These are phyloP conservation scores for Sarocladium kiliense DNA, from an alignment of 2,329 filamentous ascomycete species.

Conservation along the genomic window DNA sequence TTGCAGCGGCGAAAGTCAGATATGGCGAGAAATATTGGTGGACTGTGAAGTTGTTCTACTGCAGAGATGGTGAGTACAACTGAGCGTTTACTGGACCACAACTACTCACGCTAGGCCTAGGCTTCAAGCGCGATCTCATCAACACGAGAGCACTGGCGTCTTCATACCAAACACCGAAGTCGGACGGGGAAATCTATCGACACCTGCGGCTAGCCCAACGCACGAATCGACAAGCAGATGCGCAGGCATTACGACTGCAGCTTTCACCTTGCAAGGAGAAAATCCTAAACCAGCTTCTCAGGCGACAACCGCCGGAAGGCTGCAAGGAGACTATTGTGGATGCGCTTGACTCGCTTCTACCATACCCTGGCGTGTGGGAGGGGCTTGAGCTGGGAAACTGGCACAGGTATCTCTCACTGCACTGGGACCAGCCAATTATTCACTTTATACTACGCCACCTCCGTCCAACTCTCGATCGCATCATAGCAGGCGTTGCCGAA, in stretches of 20 bases:
- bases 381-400: background rate
- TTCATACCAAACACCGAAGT: background rate
- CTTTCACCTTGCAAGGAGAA: constrained; percentile 1
- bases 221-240: background rate
- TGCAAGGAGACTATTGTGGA: background rate
- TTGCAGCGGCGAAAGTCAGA: background rate
- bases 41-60: background rate
- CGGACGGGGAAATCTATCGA: background rate
- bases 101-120: background rate
- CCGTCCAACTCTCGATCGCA: background rate
- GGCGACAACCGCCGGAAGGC: background rate
- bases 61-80: background rate
- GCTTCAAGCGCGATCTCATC: background rate
- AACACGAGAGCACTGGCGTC: background rate
- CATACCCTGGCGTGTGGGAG: background rate
- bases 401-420: background rate
- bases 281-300: background rate
- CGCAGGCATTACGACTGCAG: background rate
- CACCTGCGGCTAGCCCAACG: background rate
- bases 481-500: background rate
- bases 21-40: background rate
- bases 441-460: background rate
- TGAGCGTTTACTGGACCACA: background rate
- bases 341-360: background rate
- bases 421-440: background rate